A percentile compares a stretch with the other conserved stretches of the same genome.
phyloP scores from a whole-genome alignment of 768 basidiomycete genomes.

The Lactarius psammicola region DNA sequence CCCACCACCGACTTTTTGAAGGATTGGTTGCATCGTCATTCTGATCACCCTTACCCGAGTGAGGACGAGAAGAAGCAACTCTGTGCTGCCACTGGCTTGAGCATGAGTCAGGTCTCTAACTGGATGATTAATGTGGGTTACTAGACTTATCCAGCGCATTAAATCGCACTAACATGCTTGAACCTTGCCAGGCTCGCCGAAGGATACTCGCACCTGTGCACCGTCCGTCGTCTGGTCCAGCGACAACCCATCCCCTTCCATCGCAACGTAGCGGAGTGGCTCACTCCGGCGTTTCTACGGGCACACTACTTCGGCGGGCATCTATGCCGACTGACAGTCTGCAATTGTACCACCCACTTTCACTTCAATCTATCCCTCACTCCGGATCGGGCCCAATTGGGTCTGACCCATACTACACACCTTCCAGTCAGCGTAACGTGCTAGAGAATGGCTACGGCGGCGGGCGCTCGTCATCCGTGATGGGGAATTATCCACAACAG shows the following conservation, averaged over 20 bases:
- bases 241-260: slow-evolving; percentile 72
- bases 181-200: slow-evolving; percentile 59
- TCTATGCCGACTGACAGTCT: slow-evolving; percentile 70
- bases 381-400: slow-evolving; percentile 24
- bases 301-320: slow-evolving; percentile 47
- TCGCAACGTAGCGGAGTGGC: slow-evolving; percentile 30
- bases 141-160: slow-evolving; percentile 10
- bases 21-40: slow-evolving; percentile 84
- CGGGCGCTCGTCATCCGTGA: slow-evolving; percentile 16
- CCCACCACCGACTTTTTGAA: slow-evolving; percentile 89
- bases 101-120: slow-evolving; percentile 88
- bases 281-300: slow-evolving; percentile 30
- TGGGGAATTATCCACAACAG: slow-evolving; percentile 21
- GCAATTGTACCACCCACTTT: slow-evolving; percentile 77
- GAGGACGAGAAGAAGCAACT: slow-evolving; percentile 91
- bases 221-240: slow-evolving; percentile 70
- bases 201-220: slow-evolving; percentile 83
- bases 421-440: slow-evolving; percentile 23
- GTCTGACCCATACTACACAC: slow-evolving; percentile 26
- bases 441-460: slow-evolving; percentile 24
- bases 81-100: slow-evolving; percentile 80
- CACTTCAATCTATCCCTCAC: slow-evolving; percentile 54
- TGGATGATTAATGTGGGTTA: slow-evolving; percentile 88
- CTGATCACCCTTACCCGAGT: slow-evolving; percentile 85
- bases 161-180: slow-evolving; percentile 25